Percentiles rank a stretch among this genome's conserved stretches.
Evolutionary conservation across 2,329 filamentous ascomycete genomes (phyloP).

Genomic region (Pleomassaria siparia): DNA sequence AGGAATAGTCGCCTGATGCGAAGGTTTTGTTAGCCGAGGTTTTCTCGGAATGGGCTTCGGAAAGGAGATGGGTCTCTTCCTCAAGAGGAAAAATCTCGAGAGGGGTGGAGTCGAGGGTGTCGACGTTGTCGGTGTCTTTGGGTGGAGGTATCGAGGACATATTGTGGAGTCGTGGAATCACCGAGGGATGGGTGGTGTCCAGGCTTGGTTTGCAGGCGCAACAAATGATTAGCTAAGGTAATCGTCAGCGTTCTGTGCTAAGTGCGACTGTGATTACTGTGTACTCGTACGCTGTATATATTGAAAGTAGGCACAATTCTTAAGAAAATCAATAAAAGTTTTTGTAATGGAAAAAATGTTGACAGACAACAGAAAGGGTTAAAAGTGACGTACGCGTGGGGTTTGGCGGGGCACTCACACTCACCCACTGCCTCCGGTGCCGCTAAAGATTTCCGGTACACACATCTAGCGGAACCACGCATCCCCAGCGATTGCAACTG

Average conservation of each 20-base stretch:
- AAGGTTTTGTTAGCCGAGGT: constrained; percentile 79
- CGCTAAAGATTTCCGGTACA: too few species aligned
- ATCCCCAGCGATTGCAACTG: too few species aligned
- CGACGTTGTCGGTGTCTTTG: background rate
- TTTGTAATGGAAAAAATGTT: background rate
- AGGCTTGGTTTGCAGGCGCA: too few species aligned
- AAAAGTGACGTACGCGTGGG: background rate
- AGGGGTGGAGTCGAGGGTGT: constrained; percentile 7
- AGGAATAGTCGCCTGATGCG: constrained; percentile 67
- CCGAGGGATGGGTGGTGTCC: background rate
- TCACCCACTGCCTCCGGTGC: background rate
- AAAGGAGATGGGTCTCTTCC: constrained; percentile 57
- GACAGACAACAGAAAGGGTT: background rate
- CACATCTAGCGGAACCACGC: too few species aligned
- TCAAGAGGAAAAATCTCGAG: constrained; percentile 35
- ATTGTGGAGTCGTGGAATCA: constrained; percentile 1
- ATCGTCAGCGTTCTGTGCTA: too few species aligned
- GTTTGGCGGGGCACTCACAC: background rate
- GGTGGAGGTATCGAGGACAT: background rate
- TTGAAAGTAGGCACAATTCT: too few species aligned
- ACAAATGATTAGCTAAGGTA: too few species aligned
- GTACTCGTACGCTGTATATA: too few species aligned
- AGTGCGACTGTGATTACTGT: too few species aligned
- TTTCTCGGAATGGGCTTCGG: constrained; percentile 74
- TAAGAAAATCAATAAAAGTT: too few species aligned